Evolutionary conservation across 441 rosid species (phyloP).

Genomic region (Erodium texanum): DNA sequence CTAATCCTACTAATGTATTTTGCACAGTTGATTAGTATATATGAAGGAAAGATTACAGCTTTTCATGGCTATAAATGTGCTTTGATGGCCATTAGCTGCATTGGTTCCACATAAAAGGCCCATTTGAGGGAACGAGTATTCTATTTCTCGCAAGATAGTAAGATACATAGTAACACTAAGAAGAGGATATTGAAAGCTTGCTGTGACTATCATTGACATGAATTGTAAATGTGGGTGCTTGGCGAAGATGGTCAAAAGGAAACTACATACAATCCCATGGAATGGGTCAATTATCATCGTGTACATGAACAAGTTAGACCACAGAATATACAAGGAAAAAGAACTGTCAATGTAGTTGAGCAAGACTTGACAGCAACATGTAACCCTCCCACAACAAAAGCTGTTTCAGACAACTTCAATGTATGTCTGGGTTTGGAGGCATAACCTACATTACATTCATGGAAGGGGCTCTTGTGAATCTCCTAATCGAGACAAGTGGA

Average conservation of each 20-base stretch:
- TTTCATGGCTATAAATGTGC: background rate
- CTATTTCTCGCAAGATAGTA: too few species aligned
- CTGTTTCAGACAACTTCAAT: background rate
- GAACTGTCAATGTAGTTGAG: background rate
- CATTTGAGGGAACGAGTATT: too few species aligned
- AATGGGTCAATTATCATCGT: background rate
- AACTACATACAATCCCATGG: background rate
- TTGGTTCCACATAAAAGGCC: too few species aligned
- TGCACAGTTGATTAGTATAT: background rate
- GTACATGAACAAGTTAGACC: background rate
- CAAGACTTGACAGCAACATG: background rate
- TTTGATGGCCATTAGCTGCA: too few species aligned
- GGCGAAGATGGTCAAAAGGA: background rate
- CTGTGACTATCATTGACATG: too few species aligned
- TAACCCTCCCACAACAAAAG: background rate
- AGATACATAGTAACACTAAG: too few species aligned
- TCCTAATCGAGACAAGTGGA: slow-evolving; percentile 24
- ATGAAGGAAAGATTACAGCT: background rate
- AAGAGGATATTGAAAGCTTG: too few species aligned
- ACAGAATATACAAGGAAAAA: background rate
- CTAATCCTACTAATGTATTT: background rate
- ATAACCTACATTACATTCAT: slow-evolving; percentile 14
- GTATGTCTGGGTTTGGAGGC: background rate
- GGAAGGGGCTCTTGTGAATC: slow-evolving; percentile 83
- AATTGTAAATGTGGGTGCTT: too few species aligned